phyloP scores from a whole-genome alignment of 179 eudicot genomes.

The Spinacia oleracea region DNA sequence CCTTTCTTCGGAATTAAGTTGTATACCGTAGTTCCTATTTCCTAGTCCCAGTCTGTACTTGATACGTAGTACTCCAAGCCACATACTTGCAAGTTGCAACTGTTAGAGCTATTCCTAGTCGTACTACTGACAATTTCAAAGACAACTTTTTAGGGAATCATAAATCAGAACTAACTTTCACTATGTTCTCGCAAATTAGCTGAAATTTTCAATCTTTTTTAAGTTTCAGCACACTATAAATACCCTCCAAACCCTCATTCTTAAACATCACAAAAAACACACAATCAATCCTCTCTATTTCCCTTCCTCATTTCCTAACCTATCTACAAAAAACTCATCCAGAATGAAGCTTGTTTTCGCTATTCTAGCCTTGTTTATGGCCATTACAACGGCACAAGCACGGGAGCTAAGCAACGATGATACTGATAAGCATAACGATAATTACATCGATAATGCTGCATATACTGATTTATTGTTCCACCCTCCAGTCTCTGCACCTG shows the following conservation, averaged over 20 bases:
- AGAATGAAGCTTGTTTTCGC: not conserved
- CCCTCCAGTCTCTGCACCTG: not conserved
- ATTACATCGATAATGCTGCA: not conserved
- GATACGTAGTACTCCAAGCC: too few species aligned
- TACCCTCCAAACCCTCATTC: not conserved
- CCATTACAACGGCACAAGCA: conserved; percentile 4
- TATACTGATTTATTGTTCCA: not conserved
- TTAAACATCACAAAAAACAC: not conserved
- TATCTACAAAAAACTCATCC: not conserved
- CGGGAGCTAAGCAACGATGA: not conserved
- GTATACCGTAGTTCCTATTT: too few species aligned
- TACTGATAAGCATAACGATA: not conserved
- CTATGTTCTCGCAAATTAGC: too few species aligned
- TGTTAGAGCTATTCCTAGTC: too few species aligned
- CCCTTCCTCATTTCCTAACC: not conserved
- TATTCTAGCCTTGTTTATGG: conserved; percentile 6
- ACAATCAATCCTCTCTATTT: not conserved
- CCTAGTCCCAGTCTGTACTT: too few species aligned
- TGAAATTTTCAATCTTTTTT: not conserved
- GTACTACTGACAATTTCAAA: too few species aligned
- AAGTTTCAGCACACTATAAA: not conserved
- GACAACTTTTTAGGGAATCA: too few species aligned
- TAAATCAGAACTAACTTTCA: too few species aligned
- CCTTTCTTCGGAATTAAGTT: too few species aligned
- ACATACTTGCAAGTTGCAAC: too few species aligned